phyloP scores from a whole-genome alignment of 2,329 filamentous ascomycete genomes.

The Rutstroemia sydowiana region DNA sequence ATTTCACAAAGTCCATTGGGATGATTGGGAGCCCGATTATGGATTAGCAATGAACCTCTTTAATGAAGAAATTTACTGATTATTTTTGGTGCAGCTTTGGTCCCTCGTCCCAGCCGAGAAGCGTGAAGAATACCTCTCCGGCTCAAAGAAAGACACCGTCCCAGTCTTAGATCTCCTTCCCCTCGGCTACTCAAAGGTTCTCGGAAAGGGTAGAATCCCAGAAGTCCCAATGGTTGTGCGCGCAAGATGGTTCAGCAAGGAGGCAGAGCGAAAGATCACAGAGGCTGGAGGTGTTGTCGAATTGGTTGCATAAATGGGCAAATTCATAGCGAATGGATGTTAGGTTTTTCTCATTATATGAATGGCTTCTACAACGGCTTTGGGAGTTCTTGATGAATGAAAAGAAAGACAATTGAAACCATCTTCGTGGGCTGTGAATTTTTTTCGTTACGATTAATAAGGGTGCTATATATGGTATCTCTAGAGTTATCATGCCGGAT shows the following conservation, averaged over 20 bases:
- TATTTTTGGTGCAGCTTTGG: slow-evolving; percentile 61
- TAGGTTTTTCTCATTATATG: slow-evolving; percentile 11
- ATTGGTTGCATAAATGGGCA: slow-evolving; percentile 70
- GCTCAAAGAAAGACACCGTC: slow-evolving; percentile 78
- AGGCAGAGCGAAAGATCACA: slow-evolving; percentile 98
- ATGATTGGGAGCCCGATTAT: background rate
- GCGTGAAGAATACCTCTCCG: slow-evolving; percentile 83
- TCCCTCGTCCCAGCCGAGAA: slow-evolving; percentile 87
- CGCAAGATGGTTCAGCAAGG: slow-evolving; percentile 88
- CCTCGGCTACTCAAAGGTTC: slow-evolving; percentile 96
- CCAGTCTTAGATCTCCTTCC: slow-evolving; percentile 97
- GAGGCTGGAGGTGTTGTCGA: slow-evolving; percentile 94
- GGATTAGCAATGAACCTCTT: background rate
- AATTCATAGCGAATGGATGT: slow-evolving; percentile 16
- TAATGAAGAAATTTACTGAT: slow-evolving; percentile 2
- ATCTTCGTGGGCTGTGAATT: slow-evolving; percentile 9
- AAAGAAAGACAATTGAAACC: slow-evolving; percentile 7
- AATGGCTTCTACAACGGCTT: slow-evolving; percentile 12
- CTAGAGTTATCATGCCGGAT: slow-evolving; percentile 7
- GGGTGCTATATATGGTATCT: slow-evolving; percentile 16
- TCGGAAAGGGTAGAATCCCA: slow-evolving; percentile 96
- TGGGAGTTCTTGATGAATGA: slow-evolving; percentile 14
- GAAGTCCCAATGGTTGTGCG: slow-evolving; percentile 89
- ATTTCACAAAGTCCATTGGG: background rate
- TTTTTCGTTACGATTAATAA: slow-evolving; percentile 8